Evolutionary conservation across 805 yeast genomes (phyloP), one percentile per base, ranked within the genome.

Genomic region (Candida silvicultrix): DNA sequence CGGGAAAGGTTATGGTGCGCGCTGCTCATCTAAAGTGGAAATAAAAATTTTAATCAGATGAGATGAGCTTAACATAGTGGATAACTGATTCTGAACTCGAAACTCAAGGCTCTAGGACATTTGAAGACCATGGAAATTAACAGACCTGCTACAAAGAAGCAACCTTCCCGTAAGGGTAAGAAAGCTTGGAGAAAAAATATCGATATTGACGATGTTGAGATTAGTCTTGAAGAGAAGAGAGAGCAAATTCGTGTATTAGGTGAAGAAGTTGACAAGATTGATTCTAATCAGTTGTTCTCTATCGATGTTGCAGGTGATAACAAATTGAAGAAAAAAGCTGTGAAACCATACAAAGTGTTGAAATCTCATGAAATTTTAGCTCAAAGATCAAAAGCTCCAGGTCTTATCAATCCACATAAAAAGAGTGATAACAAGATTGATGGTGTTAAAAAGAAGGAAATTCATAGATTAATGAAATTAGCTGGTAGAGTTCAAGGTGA

Each of bases 101-200:
- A 23, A 23, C 25, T 6, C 25, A 5, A 23, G 25, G 25, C 9
- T 6, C 9, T 6, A 9, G 9, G 25, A 23, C 25, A 23, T 23
- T 23, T 6, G 15, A 9, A 22, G 11, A 25, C 8, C 12, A 62
- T 65, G 73, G 71, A 67, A 50, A 52, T 66, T 5, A 65, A 67
- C 44, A 74, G 80, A 63, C 88, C 90, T 14, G 63, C 78, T 20
- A 81, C 76, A 54, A 74, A 72, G 54, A 69, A 69, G 39, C 97
- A 90, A 66, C 60, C 85, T 5, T 89, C 97, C 8, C 77, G 98
- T 59, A 94, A 94, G 70, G 96, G 96, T 39, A 92, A 87, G 74
- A 83, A 77, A 62, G 81, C 96, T 5, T 88, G 97, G 95, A 80
- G 96, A 63, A 89, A 89, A 66, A 88, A 94, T 65, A 85, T 94